Evolutionary conservation across 2,329 filamentous ascomycete genomes (phyloP).

Genomic region (Trichocomaceae sp.): DNA sequence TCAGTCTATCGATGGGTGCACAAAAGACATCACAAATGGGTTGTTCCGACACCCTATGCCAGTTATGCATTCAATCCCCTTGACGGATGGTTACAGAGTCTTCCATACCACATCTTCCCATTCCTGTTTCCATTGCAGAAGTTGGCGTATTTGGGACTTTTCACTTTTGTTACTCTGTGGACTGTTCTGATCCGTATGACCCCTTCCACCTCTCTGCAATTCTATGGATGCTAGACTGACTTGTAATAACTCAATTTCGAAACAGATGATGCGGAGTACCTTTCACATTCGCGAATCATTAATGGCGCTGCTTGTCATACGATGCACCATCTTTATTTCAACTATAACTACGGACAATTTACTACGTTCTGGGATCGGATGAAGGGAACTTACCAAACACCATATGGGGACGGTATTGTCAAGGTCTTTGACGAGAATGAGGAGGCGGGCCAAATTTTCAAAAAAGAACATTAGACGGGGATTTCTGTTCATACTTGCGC

Average conservation of each 20-base stretch:
- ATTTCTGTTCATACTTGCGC: background rate
- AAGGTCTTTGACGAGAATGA: background rate
- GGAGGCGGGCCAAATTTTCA: background rate
- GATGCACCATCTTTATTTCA: slow-evolving; percentile 77
- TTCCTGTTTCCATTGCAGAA: slow-evolving; percentile 81
- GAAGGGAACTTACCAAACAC: slow-evolving; percentile 62
- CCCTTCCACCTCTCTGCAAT: too few relatives aligned
- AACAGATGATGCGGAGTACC: slow-evolving; percentile 71
- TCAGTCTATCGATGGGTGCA: slow-evolving; percentile 70
- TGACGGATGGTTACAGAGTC: slow-evolving; percentile 72
- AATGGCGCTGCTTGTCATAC: slow-evolving; percentile 91
- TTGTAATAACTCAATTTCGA: background rate
- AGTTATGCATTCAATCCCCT: slow-evolving; percentile 79
- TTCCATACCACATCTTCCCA: slow-evolving; percentile 79
- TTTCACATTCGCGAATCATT: slow-evolving; percentile 69
- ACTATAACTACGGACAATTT: slow-evolving; percentile 83
- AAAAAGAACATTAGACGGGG: background rate
- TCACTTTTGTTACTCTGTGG: slow-evolving; percentile 83
- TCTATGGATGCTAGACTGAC: background rate
- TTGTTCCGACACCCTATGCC: slow-evolving; percentile 81
- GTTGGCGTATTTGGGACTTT: slow-evolving; percentile 67
- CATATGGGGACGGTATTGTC: slow-evolving; percentile 13
- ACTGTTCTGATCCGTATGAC: slow-evolving; percentile 63
- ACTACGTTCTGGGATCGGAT: slow-evolving; percentile 77
- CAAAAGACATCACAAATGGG: slow-evolving; percentile 93